Base-by-base conservation (phyloP, 2,329 filamentous ascomycete genomes). In the Venturia carpophila region DNA sequence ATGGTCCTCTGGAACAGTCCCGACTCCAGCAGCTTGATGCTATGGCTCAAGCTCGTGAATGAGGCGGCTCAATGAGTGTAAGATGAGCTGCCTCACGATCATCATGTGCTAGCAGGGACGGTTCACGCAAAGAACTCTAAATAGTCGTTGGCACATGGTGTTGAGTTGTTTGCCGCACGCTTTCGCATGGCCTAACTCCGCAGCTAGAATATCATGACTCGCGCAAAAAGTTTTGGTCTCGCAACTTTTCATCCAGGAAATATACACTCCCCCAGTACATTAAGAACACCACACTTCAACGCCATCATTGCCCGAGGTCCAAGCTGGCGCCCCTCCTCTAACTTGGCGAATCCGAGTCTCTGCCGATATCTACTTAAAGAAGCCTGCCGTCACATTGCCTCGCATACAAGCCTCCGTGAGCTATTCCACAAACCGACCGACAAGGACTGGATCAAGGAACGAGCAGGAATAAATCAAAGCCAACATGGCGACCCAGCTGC, bases 401-500 rank as follows among this genome's bases (percentile, higher is more conserved):
- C 52, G 6, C 17, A 27, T 37, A n/a, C 52, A 58, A 58, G 52
- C 52, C 19, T 37, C 30, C 19, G 37, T 58, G 52, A 58, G 52
- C 52, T 58, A n/a, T 15, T 21, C 15, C 27, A 58, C 5, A 27
- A 58, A 58, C 37, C 37, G 52, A 58, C 15, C 30, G 30, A 21
- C 42, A 42, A 61, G 39, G 42, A 60, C 19, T 39, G 9, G 56
- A 60, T 10, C 30, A 43, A 42, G 37, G 30, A 4, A 41, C 15
- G 30, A 39, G 19, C 3, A 42, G 58, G 30, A 7, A 34, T 10
- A 19, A 13, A 42, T 24, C 21, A 42, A 15, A 24, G 5, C 17
- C 52, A 72, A 66, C 66, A 96, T 95, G 91, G 83, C 88, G 71
- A 91, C 92, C 67, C 88, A 91, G 74, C 88, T 99, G 71, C 90